Base-by-base conservation (phyloP, 225 moss, liverwort and hornwort genomes). In the Climacium dendroides region DNA sequence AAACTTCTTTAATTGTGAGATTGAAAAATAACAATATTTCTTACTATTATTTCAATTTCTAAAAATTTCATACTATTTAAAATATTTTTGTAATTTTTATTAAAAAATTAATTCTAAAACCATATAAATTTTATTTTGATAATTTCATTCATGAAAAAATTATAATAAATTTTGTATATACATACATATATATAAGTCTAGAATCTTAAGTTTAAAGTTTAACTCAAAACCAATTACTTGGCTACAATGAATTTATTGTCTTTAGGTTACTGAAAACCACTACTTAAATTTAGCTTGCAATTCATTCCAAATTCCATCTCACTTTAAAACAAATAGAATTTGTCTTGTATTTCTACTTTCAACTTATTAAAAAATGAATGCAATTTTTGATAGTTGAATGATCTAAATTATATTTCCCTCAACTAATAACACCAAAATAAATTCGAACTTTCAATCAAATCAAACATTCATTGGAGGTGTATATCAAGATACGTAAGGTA, bases 391-490 rank as follows among this genome's bases (percentile, higher is more conserved):
- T 23, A 2, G n/a, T 54, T 76, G 22, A 9, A 35, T 53, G 23
- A 53, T 53, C 3, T 35, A 35, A 22, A 22, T 34, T 22, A 13
- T 75, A 52, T 20, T 23, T n/a, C 1, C 4, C 0, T 9, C 5
- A 9, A 35, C 23, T 5, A 53, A 1, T 23, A 9, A 15, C 15
- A 35, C 5, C 35, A 3, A 53, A 24, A 9, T 15, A 15, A 53
- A n/a, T 0, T 9, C 16, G 23, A 52, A 8, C 1, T 23, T 52
- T 24, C 3, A 22, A 75, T 75, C 13, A 35, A 75, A 52, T 75
- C 14, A 52, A 52, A 9, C 0, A 0, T 23, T 5, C 0, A 0
- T 23, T 5, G 2, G 7, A 53, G 3, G 13, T 53, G 3, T 3
- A 76, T 9, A 13, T 14, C 3, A 76, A 76, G 0, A 53, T 53